These are phyloP conservation scores for Solanum sparsipilum DNA, from an alignment of 257 asterid genomes.

Conservation along the genomic window DNA sequence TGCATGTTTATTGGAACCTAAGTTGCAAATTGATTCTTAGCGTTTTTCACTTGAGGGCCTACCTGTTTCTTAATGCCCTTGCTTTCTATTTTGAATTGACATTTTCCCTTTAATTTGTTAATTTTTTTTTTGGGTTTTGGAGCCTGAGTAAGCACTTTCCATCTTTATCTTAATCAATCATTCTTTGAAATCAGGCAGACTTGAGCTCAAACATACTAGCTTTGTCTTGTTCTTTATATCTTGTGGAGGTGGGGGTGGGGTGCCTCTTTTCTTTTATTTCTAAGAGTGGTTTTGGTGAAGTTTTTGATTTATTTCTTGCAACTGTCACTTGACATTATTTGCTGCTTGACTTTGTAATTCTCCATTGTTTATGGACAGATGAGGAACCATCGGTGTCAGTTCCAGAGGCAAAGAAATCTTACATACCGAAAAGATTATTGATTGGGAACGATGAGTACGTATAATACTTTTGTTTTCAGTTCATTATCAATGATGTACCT, in stretches of 20 bases:
- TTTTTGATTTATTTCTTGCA: background rate
- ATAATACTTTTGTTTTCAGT: constrained; percentile 5
- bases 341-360: constrained; percentile 4
- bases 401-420: constrained; percentile 35
- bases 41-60: background rate
- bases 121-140: background rate
- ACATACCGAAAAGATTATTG: constrained; percentile 65
- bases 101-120: background rate
- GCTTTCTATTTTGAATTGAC: background rate
- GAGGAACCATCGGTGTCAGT: constrained; percentile 32
- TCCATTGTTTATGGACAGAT: constrained; percentile 31
- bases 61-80: background rate
- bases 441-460: constrained; percentile 90
- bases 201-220: background rate
- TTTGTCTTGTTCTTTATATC: background rate
- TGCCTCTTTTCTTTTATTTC: background rate
- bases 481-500: background rate
- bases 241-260: background rate
- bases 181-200: background rate
- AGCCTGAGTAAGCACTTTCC: background rate
- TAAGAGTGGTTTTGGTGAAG: background rate
- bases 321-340: background rate
- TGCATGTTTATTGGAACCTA: background rate
- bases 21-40: background rate
- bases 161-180: background rate